These are phyloP conservation scores for Ceratocystis huliohia DNA, from an alignment of 2,329 filamentous ascomycete genomes.

Conservation along the genomic window DNA sequence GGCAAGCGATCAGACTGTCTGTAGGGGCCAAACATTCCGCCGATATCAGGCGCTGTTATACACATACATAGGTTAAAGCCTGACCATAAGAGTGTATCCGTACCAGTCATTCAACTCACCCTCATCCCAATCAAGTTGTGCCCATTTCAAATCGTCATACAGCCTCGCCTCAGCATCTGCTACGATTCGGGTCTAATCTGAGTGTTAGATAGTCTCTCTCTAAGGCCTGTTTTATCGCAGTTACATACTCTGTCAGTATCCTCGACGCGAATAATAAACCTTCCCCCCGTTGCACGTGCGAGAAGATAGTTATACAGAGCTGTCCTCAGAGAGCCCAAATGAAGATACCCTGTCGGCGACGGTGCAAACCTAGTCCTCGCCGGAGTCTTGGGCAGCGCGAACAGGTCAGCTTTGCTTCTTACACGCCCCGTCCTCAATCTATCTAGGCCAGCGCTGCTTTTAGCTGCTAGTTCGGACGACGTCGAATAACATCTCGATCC, in stretches of 20 bases:
- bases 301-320: conserved; percentile 92
- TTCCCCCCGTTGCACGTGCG: conserved; percentile 74
- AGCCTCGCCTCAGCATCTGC: conserved; percentile 65
- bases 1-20: conserved; percentile 61
- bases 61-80: not conserved
- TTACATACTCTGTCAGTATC: conserved; percentile 74
- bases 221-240: conserved; percentile 20
- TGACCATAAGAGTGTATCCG: not conserved
- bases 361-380: conserved; percentile 67
- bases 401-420: conserved; percentile 10
- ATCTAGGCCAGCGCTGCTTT: conserved; percentile 6
- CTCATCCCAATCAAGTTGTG: conserved; percentile 87
- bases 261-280: conserved; percentile 84
- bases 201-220: conserved; percentile 11
- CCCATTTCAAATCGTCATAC: conserved; percentile 73
- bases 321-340: conserved; percentile 81
- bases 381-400: conserved; percentile 40
- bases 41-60: conserved; percentile 56
- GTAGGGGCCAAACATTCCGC: conserved; percentile 68
- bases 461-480: not conserved
- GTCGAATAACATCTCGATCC: conserved; percentile 12
- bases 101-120: conserved; percentile 33
- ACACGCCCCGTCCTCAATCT: conserved; percentile 9
- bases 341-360: conserved; percentile 85
- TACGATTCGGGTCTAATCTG: conserved; percentile 62